Conservation (phyloP, 1,284 basidiomycete genomes). For the Lentinula novae-zelandiae region DNA sequence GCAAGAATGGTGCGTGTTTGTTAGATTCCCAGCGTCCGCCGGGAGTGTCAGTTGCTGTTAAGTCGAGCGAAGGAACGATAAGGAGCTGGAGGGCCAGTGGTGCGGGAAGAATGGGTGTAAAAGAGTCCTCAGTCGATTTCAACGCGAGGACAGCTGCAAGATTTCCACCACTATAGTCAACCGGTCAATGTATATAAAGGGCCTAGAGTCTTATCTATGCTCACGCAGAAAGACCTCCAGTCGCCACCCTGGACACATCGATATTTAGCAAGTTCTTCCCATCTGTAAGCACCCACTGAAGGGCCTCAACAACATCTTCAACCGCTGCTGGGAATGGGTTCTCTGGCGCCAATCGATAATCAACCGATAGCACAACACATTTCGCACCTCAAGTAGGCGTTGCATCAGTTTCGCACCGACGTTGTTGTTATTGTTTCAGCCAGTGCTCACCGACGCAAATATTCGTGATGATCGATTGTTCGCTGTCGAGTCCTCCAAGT, state of each 20-base stretch:
- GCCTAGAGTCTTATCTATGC: not conserved
- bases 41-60: constrained; percentile 43
- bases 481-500: constrained; percentile 54
- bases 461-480: constrained; percentile 50
- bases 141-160: constrained; percentile 65
- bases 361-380: constrained; percentile 59
- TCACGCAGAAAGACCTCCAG: constrained; percentile 69
- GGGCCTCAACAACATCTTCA: constrained; percentile 65
- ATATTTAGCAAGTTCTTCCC: constrained; percentile 33
- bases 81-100: constrained; percentile 62
- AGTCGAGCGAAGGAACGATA: constrained; percentile 67
- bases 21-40: constrained; percentile 51
- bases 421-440: not conserved
- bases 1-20: constrained; percentile 54
- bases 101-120: constrained; percentile 38
- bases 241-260: constrained; percentile 27
- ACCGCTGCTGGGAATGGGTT: constrained; percentile 70
- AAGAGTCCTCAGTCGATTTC: constrained; percentile 43
- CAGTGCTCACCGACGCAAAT: not conserved
- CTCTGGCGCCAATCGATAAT: constrained; percentile 76
- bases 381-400: constrained; percentile 35
- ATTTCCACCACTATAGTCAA: constrained; percentile 58
- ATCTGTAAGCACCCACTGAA: constrained; percentile 57
- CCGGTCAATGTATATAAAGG: not conserved
- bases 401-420: not conserved